Base-by-base conservation (phyloP, 148 eudicot genomes). In the Camellia sinensis region DNA sequence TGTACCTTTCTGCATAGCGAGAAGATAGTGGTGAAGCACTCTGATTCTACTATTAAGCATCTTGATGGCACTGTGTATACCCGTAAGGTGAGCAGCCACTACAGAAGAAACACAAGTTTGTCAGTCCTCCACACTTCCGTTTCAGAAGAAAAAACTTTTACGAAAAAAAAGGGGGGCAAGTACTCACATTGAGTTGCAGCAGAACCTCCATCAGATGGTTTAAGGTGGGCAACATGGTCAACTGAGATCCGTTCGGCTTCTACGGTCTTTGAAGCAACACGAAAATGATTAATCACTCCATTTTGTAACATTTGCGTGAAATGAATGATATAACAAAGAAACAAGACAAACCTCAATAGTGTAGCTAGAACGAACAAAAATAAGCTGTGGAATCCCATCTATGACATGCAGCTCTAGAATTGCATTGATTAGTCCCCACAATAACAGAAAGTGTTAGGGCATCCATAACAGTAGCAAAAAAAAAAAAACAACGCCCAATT, bases 151-250 rank as follows among this genome's bases (percentile, higher is more conserved):
- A 22, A 8, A 69, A 79, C 41, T 68, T 63, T 41, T 22, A 22
- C 50, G 29, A 64, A 14, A 74, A 3, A 12, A 59, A 77, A 78
- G 74, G 6, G 70, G 10, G 63, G 37, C 41, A 75, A 76, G 70
- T 74, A 56, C 92, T 88, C 83, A 95, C 99, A 84, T 81, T 95
- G 99, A 62, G 97, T 95, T 67, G 94, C 99, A 81, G 99, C 99
- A 68, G 97, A 95, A 78, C 99, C 97, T 78, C 99, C 99, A 80
- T 95, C 99, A 82, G 99, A 89, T 79, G 97, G 99, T 87, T 95
- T 95, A 59, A 95, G 97, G 81, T 92, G 99, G 48, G 99, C 99
- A 79, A 95, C 97, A 88, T 95, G 99, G 81, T 95, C 97, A 73
- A 95, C 97, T 44, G 99, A 95, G 75, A 95, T 95, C 79, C 99